These are phyloP conservation scores for Globisporangium megalacanthum DNA, from an alignment of 352 stramenopile species.

Conservation along the genomic window DNA sequence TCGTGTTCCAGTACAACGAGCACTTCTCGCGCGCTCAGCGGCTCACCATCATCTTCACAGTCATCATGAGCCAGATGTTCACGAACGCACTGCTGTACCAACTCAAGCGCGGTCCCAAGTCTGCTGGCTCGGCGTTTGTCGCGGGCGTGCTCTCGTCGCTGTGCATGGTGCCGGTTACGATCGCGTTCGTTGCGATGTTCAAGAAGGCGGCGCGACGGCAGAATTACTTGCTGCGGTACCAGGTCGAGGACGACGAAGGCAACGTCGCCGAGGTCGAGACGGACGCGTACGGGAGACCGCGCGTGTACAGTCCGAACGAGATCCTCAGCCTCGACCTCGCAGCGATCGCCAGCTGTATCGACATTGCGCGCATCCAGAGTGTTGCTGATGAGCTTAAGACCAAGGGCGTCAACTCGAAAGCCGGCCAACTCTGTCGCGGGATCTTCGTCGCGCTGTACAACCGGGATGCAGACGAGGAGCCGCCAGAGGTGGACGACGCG, in stretches of 20 bases:
- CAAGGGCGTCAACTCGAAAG: slow-evolving; percentile 16
- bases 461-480: slow-evolving; percentile 37
- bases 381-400: slow-evolving; percentile 32
- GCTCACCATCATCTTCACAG: slow-evolving; percentile 64
- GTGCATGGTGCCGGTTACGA: slow-evolving; percentile 56
- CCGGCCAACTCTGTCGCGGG: slow-evolving; percentile 41
- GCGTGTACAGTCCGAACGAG: slow-evolving; percentile 40
- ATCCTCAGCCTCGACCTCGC: slow-evolving; percentile 50
- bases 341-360: slow-evolving; percentile 38
- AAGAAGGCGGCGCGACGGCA: slow-evolving; percentile 59
- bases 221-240: slow-evolving; percentile 58
- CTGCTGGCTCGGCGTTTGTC: slow-evolving; percentile 40
- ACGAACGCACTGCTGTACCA: slow-evolving; percentile 60
- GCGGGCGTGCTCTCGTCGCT: slow-evolving; percentile 50
- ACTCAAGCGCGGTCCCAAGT: slow-evolving; percentile 42
- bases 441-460: slow-evolving; percentile 63
- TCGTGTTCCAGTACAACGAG: slow-evolving; percentile 71
- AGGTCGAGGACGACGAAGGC: slow-evolving; percentile 51
- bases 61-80: slow-evolving; percentile 71
- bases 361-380: slow-evolving; percentile 21
- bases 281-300: slow-evolving; percentile 50
- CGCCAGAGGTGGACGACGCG: slow-evolving; percentile 12
- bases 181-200: slow-evolving; percentile 68
- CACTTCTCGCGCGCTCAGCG: slow-evolving; percentile 56
- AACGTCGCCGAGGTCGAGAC: slow-evolving; percentile 61